These are phyloP conservation scores for Schizosaccharomyces osmophilus DNA, from an alignment of 805 yeast species.

Conservation along the genomic window DNA sequence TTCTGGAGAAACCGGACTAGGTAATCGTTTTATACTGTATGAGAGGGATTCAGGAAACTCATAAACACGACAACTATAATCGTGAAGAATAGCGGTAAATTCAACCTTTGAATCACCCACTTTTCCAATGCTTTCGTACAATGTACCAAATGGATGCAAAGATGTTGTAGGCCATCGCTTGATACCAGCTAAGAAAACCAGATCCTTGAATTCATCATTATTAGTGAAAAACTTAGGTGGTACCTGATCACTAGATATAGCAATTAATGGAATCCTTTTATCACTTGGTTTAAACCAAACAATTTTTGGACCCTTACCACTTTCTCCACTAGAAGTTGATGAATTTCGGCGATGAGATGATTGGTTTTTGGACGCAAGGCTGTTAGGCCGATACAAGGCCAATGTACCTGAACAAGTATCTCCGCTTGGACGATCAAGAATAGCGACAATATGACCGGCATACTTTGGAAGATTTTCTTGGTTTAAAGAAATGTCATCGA, in stretches of 20 bases:
- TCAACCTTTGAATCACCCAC: slow-evolving; percentile 36
- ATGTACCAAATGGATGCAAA: slow-evolving; percentile 88
- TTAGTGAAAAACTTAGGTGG: slow-evolving; percentile 62
- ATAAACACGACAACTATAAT: slow-evolving; percentile 3
- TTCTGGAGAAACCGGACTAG: background rate
- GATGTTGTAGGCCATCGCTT: slow-evolving; percentile 99
- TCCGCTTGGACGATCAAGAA: slow-evolving; percentile 89
- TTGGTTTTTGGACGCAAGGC: slow-evolving; percentile 54
- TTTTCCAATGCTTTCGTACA: slow-evolving; percentile 65
- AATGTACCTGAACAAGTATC: slow-evolving; percentile 66
- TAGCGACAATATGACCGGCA: slow-evolving; percentile 97
- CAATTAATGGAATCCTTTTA: slow-evolving; percentile 88
- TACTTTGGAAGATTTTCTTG: slow-evolving; percentile 82
- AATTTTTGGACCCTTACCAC: slow-evolving; percentile 49
- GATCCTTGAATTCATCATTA: slow-evolving; percentile 58
- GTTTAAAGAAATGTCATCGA: slow-evolving; percentile 72
- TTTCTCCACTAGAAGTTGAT: slow-evolving; percentile 10
- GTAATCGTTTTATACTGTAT: background rate
- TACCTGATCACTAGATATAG: slow-evolving; percentile 87
- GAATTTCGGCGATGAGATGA: slow-evolving; percentile 6
- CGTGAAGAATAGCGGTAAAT: slow-evolving; percentile 7
- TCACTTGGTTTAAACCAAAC: slow-evolving; percentile 99
- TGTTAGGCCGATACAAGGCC: slow-evolving; percentile 84
- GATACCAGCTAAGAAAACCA: slow-evolving; percentile 76
- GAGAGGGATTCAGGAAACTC: slow-evolving; percentile 2